These are phyloP conservation scores for Thymus quinquecostatus DNA, from an alignment of 257 asterid genomes.

Conservation along the genomic window DNA sequence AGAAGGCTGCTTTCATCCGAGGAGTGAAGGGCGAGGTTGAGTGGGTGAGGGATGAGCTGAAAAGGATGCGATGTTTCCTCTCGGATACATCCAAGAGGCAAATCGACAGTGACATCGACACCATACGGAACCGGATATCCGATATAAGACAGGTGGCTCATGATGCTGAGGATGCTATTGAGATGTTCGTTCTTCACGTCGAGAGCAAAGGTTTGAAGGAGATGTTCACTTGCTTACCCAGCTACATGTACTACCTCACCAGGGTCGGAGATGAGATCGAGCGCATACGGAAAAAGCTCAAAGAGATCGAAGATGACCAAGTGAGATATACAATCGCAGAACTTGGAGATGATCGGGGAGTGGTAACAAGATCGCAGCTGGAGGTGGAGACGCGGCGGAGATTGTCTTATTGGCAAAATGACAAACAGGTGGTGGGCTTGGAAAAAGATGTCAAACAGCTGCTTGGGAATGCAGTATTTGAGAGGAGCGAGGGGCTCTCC, in stretches of 20 bases:
- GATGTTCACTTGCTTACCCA: neutral
- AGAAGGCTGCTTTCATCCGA: conserved; percentile 14
- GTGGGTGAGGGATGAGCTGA: conserved; percentile 27
- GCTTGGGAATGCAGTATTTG: neutral
- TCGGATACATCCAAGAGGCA: conserved; percentile 38
- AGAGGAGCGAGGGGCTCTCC: conserved; percentile 7
- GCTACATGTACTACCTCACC: neutral
- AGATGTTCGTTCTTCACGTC: neutral
- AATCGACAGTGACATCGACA: conserved; percentile 6
- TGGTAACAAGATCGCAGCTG: neutral
- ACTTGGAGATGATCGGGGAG: neutral
- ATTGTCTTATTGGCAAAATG: neutral
- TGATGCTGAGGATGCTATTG: neutral
- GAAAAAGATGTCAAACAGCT: conserved; percentile 5
- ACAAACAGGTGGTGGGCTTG: conserved; percentile 12
- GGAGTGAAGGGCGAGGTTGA: conserved; percentile 15
- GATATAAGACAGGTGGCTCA: neutral
- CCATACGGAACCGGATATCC: conserved; percentile 32
- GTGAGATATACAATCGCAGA: neutral
- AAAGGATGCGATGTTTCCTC: conserved; percentile 36
- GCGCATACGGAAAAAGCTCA: conserved; percentile 13
- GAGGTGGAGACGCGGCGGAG: neutral
- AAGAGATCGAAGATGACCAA: neutral
- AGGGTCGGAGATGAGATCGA: neutral
- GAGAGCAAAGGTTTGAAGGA: neutral